phyloP scores from a whole-genome alignment of 441 rosid species.

The Arabidopsis lyrata region DNA sequence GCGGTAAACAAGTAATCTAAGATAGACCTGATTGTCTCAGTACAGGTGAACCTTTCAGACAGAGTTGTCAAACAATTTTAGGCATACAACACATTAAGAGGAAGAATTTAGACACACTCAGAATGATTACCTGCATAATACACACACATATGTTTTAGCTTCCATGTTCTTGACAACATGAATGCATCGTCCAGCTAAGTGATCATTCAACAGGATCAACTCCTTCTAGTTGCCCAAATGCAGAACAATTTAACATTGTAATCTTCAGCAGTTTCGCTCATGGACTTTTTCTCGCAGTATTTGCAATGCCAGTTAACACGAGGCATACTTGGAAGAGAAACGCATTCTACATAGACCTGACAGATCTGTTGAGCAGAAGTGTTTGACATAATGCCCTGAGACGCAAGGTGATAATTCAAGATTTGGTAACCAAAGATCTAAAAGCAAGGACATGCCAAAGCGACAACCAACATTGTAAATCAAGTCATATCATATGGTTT shows the following conservation, averaged over 20 bases:
- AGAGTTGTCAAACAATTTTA: conserved; percentile 1
- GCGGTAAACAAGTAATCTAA: conserved; percentile 8
- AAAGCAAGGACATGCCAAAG: too few relatives aligned
- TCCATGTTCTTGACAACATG: conserved; percentile 86
- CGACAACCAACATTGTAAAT: too few relatives aligned
- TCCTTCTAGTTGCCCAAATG: conserved; percentile 82
- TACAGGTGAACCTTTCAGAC: conserved; percentile 18
- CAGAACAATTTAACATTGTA: conserved; percentile 70
- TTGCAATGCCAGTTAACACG: conserved; percentile 93
- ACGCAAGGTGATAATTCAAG: too few relatives aligned
- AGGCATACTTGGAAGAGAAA: conserved; percentile 73
- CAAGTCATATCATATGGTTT: too few relatives aligned
- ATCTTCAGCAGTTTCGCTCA: conserved; percentile 66
- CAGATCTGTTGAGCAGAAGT: too few relatives aligned
- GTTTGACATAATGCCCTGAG: too few relatives aligned
- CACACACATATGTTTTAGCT: conserved; percentile 91
- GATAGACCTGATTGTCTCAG: conserved; percentile 25
- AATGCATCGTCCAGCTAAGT: conserved; percentile 81
- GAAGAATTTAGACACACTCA: conserved; percentile 29
- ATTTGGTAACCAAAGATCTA: too few relatives aligned
- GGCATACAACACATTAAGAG: conserved; percentile 21
- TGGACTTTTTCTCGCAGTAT: conserved; percentile 77
- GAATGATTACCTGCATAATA: conserved; percentile 78
- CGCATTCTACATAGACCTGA: conserved; percentile 76
- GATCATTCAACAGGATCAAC: conserved; percentile 68